Evolutionary conservation across 768 basidiomycete genomes (phyloP).

Genomic region (Leccinum truebloodii): DNA sequence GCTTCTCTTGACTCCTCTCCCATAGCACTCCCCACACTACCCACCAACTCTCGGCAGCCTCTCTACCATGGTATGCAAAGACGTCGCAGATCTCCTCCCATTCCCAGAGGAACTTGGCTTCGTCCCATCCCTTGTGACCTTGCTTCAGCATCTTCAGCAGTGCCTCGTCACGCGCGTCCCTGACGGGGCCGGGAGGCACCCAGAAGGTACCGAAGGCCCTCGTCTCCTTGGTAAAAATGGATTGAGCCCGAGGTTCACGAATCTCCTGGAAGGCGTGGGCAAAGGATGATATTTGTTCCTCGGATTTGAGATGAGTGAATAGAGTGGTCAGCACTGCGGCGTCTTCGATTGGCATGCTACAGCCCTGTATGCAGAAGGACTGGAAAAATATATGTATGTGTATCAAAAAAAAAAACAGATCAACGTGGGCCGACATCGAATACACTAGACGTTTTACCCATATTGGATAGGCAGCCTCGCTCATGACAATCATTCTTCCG

Average conservation of each 20-base stretch:
- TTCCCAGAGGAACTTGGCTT: constrained; percentile 46
- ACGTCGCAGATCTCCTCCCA: constrained; percentile 59
- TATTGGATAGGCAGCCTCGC: constrained; percentile 63
- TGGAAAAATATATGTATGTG: constrained; percentile 21
- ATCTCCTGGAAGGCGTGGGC: constrained; percentile 62
- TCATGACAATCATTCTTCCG: constrained; percentile 53
- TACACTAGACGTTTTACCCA: constrained; percentile 36
- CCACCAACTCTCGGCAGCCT: constrained; percentile 70
- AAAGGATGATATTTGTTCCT: constrained; percentile 50
- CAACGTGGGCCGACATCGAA: neutral
- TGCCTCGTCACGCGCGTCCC: constrained; percentile 45
- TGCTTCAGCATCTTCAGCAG: constrained; percentile 23
- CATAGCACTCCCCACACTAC: constrained; percentile 54
- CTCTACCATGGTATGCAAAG: constrained; percentile 55
- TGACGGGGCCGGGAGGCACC: constrained; percentile 46
- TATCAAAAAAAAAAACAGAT: neutral
- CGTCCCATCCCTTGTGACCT: constrained; percentile 47
- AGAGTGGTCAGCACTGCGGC: constrained; percentile 35
- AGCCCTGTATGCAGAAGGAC: constrained; percentile 49
- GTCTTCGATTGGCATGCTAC: constrained; percentile 37
- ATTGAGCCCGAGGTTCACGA: constrained; percentile 49
- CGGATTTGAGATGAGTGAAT: constrained; percentile 45
- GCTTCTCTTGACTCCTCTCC: constrained; percentile 36
- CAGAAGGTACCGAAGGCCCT: constrained; percentile 44
- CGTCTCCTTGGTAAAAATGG: constrained; percentile 46